These are phyloP conservation scores for Dactylellina parvicollis DNA, from an alignment of 2,329 filamentous ascomycete genomes.

Conservation along the genomic window DNA sequence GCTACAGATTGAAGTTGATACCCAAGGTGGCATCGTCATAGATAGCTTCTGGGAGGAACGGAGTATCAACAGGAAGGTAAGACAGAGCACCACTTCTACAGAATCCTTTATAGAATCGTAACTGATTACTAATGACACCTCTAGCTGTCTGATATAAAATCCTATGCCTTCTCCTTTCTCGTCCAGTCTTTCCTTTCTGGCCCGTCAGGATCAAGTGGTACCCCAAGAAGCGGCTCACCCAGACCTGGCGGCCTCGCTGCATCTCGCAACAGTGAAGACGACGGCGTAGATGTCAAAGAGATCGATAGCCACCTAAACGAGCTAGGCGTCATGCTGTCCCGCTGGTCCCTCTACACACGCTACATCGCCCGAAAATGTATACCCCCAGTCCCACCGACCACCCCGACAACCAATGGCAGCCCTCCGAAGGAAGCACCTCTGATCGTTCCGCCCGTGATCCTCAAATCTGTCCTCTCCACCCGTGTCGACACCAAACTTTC, in stretches of 20 bases:
- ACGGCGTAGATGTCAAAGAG: conserved; percentile 95
- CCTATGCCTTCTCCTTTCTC: conserved; percentile 95
- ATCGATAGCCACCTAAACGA: conserved; percentile 88
- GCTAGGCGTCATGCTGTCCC: conserved; percentile 87
- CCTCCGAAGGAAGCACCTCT: conserved; percentile 62
- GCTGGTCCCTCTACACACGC: conserved; percentile 90
- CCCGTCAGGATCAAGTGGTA: conserved; percentile 68
- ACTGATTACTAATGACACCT: neutral
- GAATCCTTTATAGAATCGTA: neutral
- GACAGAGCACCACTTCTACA: neutral
- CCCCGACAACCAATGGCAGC: conserved; percentile 8
- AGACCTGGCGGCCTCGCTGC: conserved; percentile 68
- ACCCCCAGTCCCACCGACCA: conserved; percentile 65
- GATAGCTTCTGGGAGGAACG: conserved; percentile 96
- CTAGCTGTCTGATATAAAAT: conserved; percentile 87
- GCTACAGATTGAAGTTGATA: conserved; percentile 91
- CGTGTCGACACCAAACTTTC: conserved; percentile 81
- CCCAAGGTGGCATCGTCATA: conserved; percentile 93
- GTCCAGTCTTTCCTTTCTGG: conserved; percentile 89
- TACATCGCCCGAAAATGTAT: conserved; percentile 88
- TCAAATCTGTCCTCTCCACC: conserved; percentile 79
- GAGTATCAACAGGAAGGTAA: conserved; percentile 75
- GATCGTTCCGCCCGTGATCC: conserved; percentile 76
- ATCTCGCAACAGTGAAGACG: conserved; percentile 78
- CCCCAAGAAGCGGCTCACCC: conserved; percentile 79